Evolutionary conservation across 192 early-diverging fungal genomes (phyloP), one percentile per base, ranked within the genome.

Genomic region (Entomortierella beljakovae): DNA sequence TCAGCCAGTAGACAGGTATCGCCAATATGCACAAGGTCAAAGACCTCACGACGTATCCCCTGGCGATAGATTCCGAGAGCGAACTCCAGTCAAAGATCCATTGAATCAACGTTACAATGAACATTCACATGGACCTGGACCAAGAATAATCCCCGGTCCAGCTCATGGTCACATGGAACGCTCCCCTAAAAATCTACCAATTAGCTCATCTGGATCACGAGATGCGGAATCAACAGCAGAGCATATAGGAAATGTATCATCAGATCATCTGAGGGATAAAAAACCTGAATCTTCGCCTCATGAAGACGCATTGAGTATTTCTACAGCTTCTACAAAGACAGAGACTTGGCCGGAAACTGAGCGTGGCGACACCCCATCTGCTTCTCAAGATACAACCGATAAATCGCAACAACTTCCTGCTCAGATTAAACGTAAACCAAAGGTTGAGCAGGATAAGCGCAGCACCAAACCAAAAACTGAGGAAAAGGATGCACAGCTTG

Each of bases 401-500:
- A 60, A 64, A 28, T 26, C 54, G 28, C 46, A 42, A 25, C 28
- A 46, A 0, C 42, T 49, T 6, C 26, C 61, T 9, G 35, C 46
- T 20, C 65, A 68, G 40, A 31, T 60, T 29, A 76, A 76, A 29
- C 73, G 73, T n/a, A 57, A 58, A 31, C 66, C 74, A 23, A 69
- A 68, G 34, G 67, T 56, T 37, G 74, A 79, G 48, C 49, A 51
- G 50, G 66, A 68, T 10, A 79, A 60, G 52, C 66, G 54, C 0
- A 16, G 38, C 3, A 26, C 56, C 26, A 79, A 79, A 35, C 23
- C 61, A 0, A 70, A 79, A 32, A 29, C 43, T 7, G 74, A 79
- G 16, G 66, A 79, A 29, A 58, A 49, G 6, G 66, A 64, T 9
- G 31, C 61, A 16, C 67, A 59, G 25, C 55, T 33, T 9, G 61